Base-by-base conservation (phyloP, 1,284 basidiomycete species). In the Ganoderma meredithae region DNA sequence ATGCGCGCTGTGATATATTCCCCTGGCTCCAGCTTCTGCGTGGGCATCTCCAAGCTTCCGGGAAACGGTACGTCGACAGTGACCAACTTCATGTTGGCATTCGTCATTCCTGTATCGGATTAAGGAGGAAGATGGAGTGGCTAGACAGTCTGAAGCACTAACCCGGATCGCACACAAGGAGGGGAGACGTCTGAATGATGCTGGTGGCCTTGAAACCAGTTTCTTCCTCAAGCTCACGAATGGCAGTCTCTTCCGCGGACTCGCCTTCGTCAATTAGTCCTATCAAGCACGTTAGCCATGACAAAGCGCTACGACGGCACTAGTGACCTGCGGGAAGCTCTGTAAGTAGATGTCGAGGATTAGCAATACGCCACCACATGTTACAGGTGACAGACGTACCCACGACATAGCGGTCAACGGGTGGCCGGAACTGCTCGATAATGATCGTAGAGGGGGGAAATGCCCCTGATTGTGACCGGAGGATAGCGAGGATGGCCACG, bases 141-240 rank as follows among this genome's bases (percentile, higher is more conserved):
- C 6, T 58, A 56, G 39, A 56, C 25, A 27, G 80, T 85, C 68
- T 59, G 44, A 41, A 60, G 31, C 25, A 80, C 85, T 68, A 52
- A 92, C 92, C 95, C 76, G 89, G 95, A 81, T 95, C 94, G 71
- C 83, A 85, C 52, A 93, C 93, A 33, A 94, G 77, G 1, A 94
- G 77, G 0, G 92, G 88, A 1, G 93, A 91, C 0, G 89, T 84
- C 63, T 93, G 85, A 36, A 90, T 76, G 43, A 95, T 83, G 47
- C 81, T 80, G 72, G 84, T 82, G n/a, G 86, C 90, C 71, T 84
- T 88, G 79, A 92, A 97, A 1, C 96, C 96, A 0, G 95, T 97
- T 80, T 98, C 96, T 81, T 98, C 96, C 74, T 91, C 84, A 9
- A 98, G 85, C 77, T 98, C 96, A 43, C 96, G 88, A 43, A 95